Conservation (phyloP, 75 land plant genomes). For the Cryptomeria japonica region DNA sequence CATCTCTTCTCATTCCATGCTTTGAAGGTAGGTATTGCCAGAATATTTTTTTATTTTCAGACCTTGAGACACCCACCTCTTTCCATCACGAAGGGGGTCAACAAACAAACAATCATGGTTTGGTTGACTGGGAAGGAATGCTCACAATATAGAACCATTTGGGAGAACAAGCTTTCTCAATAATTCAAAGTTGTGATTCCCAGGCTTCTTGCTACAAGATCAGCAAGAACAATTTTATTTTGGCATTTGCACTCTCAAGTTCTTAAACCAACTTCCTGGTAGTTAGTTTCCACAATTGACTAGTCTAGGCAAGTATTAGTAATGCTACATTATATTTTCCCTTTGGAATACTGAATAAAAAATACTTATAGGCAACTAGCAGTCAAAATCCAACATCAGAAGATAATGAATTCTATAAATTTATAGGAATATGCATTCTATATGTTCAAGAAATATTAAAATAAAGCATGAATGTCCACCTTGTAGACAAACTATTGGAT, state of each 20-base stretch:
- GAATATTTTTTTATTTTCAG: not conserved
- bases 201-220: conserved; percentile 60
- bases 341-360: not conserved
- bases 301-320: not conserved
- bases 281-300: not conserved
- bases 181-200: conserved; percentile 59
- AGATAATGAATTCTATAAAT: not conserved
- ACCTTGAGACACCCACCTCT: conserved; percentile 28
- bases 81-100: conserved; percentile 69
- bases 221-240: not conserved
- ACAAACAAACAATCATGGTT: conserved; percentile 61
- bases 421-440: not conserved
- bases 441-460: not conserved
- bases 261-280: not conserved
- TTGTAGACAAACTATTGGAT: not conserved
- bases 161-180: conserved; percentile 71
- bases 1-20: not conserved
- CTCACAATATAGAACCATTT: conserved; percentile 66
- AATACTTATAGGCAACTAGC: not conserved
- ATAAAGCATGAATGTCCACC: not conserved
- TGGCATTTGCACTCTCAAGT: not conserved
- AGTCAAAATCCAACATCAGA: conserved; percentile 1
- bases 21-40: not conserved
- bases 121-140: conserved; percentile 65
- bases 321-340: not conserved